These are phyloP conservation scores for Rhizophlyctis rosea DNA, from an alignment of 192 early-diverging fungal genomes.

Conservation along the genomic window DNA sequence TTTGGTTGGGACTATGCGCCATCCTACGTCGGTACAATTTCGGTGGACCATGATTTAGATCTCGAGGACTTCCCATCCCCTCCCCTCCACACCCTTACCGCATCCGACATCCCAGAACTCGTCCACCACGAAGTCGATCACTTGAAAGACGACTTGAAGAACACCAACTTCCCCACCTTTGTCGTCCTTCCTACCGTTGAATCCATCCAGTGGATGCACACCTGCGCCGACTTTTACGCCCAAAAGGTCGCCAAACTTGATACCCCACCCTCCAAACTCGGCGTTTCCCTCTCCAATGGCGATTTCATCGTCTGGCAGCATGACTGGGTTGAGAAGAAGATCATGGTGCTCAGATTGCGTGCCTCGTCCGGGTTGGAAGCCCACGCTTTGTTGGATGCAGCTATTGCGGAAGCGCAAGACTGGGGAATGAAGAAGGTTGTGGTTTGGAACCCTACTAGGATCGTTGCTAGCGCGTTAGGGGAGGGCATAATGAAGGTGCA, in stretches of 20 bases:
- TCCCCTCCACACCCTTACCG: background rate
- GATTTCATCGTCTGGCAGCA: constrained; percentile 4
- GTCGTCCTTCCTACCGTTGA: background rate
- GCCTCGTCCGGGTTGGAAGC: background rate
- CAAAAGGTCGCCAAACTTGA: background rate
- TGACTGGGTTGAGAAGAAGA: background rate
- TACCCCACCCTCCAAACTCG: background rate
- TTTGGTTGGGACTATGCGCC: constrained; percentile 10
- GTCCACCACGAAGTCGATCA: background rate
- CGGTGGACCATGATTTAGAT: background rate
- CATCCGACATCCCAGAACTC: background rate
- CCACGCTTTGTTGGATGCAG: background rate
- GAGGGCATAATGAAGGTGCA: background rate
- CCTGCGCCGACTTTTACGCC: background rate
- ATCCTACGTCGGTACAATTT: background rate
- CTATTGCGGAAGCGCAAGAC: background rate
- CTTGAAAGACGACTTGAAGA: background rate
- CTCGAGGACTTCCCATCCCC: background rate
- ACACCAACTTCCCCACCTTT: background rate
- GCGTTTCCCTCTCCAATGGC: background rate
- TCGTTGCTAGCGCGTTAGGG: background rate
- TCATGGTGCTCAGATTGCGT: background rate
- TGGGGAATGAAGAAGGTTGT: background rate
- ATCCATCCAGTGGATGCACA: background rate
- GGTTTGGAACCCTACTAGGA: background rate